Percentiles rank a stretch among this genome's conserved stretches.
These are phyloP conservation scores for Colletotrichum sp. DNA, from an alignment of 2,329 filamentous ascomycete species.

Conservation along the genomic window DNA sequence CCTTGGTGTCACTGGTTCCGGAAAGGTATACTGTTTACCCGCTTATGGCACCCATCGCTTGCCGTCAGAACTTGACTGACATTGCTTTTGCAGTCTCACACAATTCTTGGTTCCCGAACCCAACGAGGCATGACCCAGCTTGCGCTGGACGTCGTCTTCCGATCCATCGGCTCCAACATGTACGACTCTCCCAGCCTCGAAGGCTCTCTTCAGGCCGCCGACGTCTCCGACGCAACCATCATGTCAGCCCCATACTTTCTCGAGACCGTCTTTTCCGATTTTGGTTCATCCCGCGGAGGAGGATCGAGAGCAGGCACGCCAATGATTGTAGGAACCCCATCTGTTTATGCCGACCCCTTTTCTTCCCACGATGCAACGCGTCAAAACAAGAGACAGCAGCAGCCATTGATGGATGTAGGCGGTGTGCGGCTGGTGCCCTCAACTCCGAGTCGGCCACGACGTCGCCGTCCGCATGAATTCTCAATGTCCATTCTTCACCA, in stretches of 20 bases:
- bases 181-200: conserved; percentile 67
- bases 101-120: conserved; percentile 85
- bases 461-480: not conserved
- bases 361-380: not conserved
- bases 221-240: conserved; percentile 81
- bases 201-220: conserved; percentile 75
- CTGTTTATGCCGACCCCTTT: conserved; percentile 24
- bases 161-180: conserved; percentile 76
- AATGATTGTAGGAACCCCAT: conserved; percentile 63
- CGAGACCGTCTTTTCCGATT: conserved; percentile 77
- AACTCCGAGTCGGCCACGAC: conserved; percentile 7
- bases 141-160: conserved; percentile 87
- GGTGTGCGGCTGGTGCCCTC: conserved; percentile 49
- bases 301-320: conserved; percentile 73
- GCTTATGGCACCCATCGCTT: not conserved
- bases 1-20: conserved; percentile 91
- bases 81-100: conserved; percentile 74
- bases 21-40: conserved; percentile 71
- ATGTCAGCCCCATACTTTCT: conserved; percentile 78
- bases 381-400: conserved; percentile 17
- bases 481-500: not conserved
- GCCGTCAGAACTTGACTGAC: not conserved
- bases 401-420: conserved; percentile 41
- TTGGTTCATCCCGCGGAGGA: conserved; percentile 59
- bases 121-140: conserved; percentile 93